A percentile compares a stretch with the other conserved stretches of the same genome.
These are phyloP conservation scores for Clavulina sp. DNA, from an alignment of 768 basidiomycete species.

Conservation along the genomic window DNA sequence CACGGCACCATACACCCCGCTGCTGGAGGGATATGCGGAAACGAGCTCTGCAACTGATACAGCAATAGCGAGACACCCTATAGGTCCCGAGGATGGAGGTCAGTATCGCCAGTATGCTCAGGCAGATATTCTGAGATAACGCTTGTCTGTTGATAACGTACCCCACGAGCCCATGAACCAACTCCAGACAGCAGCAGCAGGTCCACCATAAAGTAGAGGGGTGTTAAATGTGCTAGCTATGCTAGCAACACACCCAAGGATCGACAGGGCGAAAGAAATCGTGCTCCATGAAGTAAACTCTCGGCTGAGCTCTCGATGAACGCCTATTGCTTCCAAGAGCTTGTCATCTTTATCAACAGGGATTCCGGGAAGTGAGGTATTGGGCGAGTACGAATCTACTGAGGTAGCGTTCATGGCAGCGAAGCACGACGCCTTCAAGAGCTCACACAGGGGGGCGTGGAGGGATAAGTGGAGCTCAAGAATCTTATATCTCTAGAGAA, in stretches of 20 bases:
- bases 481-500: too few species aligned
- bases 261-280: slow-evolving; percentile 19
- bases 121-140: too few species aligned
- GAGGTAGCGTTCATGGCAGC: too few species aligned
- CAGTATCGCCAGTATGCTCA: neutral
- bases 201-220: slow-evolving; percentile 22
- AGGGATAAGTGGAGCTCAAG: too few species aligned
- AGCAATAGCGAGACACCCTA: slow-evolving; percentile 4
- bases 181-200: slow-evolving; percentile 24
- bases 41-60: slow-evolving; percentile 16
- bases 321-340: neutral
- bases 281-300: slow-evolving; percentile 13
- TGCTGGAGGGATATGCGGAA: slow-evolving; percentile 26
- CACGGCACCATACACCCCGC: slow-evolving; percentile 26
- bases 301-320: slow-evolving; percentile 2
- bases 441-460: too few species aligned
- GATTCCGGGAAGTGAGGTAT: neutral
- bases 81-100: slow-evolving; percentile 12
- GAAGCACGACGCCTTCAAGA: too few species aligned
- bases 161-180: slow-evolving; percentile 16
- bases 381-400: too few species aligned
- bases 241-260: slow-evolving; percentile 13
- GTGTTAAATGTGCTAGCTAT: slow-evolving; percentile 26
- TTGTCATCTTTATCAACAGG: neutral
- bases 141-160: neutral